Evolutionary conservation across 1,284 basidiomycete species (phyloP), one percentile per base, ranked within the genome.

Genomic region (Cutaneotrichosporon cyanovorans): DNA sequence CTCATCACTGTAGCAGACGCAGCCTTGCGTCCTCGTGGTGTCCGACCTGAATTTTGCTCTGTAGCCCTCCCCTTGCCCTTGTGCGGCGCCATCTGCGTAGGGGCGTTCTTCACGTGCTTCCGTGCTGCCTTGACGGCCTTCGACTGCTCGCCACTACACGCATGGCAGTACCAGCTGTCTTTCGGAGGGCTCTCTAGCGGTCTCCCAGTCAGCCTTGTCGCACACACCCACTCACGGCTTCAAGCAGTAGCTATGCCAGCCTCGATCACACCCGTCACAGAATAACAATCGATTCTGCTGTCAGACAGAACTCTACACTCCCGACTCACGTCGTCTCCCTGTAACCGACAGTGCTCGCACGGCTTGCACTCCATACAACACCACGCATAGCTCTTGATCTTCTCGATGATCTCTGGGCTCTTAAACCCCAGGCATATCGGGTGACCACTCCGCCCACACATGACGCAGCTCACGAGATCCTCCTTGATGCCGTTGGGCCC

Each of bases 261-360:
- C 90, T 75, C 90, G 78, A 75, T 98, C 93, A 68, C 93, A 98
- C 42, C 77, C 80, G 74, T 97, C 93, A 69, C 93, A 98, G 60
- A 97, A 87, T 54, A 97, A 72, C 60, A 97, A 83, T 48, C 80
- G 78, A 46, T 78, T 81, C 88, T 93, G 67, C 35, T 5, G 40
- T 49, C 44, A 51, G 34, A n/a, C n/a, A n/a, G n/a, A n/a, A n/a
- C n/a, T n/a, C n/a, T n/a, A n/a, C n/a, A n/a, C n/a, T n/a, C n/a
- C 1, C 8, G 6, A 77, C 87, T 76, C 74, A 92, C 91, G 69
- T 93, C 91, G 66, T 90, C 84, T 28, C 85, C 88, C 65, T 91
- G 90, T 63, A 82, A 74, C 38, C 78, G 69, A 66, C 93, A 98
- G 48, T 87, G 75, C 70, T 95, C 89, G 68, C 93, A 98, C 44